A percentile compares a stretch with the other conserved stretches of the same genome.
These are phyloP conservation scores for Peniophora sp. DNA, from an alignment of 1,284 basidiomycete species.

Conservation along the genomic window DNA sequence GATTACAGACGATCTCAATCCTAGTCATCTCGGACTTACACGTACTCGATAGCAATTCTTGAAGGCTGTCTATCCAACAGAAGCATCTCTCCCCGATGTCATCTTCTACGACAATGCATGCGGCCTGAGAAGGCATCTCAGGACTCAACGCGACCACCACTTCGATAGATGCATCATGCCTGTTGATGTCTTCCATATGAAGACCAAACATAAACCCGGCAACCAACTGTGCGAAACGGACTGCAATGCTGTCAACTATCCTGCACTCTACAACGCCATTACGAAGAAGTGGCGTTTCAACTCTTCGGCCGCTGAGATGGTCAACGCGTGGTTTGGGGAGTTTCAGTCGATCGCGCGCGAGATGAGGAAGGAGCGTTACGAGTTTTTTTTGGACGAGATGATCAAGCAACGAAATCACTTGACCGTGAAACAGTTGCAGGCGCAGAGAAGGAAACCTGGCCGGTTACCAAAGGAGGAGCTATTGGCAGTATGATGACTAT, in stretches of 20 bases:
- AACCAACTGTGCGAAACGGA: slow-evolving; percentile 25
- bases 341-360: slow-evolving; percentile 18
- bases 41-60: neutral
- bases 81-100: slow-evolving; percentile 13
- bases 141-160: slow-evolving; percentile 12
- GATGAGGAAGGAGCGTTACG: slow-evolving; percentile 15
- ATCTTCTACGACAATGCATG: slow-evolving; percentile 31
- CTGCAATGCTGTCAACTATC: slow-evolving; percentile 26
- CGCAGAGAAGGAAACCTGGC: no score
- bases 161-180: slow-evolving; percentile 19
- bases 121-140: slow-evolving; percentile 14
- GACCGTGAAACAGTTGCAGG: neutral
- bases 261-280: slow-evolving; percentile 19
- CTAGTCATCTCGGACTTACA: no score
- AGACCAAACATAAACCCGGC: slow-evolving; percentile 25
- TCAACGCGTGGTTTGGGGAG: slow-evolving; percentile 17
- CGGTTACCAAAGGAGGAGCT: no score
- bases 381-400: slow-evolving; percentile 31
- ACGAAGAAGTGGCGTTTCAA: slow-evolving; percentile 23
- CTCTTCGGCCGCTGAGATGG: slow-evolving; percentile 15
- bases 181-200: slow-evolving; percentile 36
- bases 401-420: slow-evolving; percentile 19
- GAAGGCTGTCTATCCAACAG: slow-evolving; percentile 7
- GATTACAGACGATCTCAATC: no score
- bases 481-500: no score